Evolutionary conservation across 176 grass and related monocot species (phyloP).

Genomic region (Phyllostachys edulis): DNA sequence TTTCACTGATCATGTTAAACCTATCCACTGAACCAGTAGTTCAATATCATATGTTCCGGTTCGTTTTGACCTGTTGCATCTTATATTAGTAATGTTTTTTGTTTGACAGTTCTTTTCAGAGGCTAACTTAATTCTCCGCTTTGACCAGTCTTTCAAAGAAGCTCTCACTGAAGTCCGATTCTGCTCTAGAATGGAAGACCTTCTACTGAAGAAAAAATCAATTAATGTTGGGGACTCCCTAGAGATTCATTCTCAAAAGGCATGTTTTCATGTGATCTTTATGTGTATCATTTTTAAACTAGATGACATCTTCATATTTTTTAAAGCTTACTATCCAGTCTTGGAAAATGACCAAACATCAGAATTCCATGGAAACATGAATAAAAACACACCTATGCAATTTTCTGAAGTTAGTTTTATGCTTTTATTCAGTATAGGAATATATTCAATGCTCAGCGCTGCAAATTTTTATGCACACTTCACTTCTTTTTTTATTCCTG

Average conservation of each 20-base stretch:
- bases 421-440: background rate
- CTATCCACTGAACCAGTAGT: background rate
- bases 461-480: background rate
- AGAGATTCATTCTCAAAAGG: slow-evolving; percentile 93
- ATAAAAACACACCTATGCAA: background rate
- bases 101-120: slow-evolving; percentile 20
- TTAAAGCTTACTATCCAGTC: slow-evolving; percentile 1
- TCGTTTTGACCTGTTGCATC: slow-evolving; percentile 32
- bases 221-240: slow-evolving; percentile 68
- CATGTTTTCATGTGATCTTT: slow-evolving; percentile 41
- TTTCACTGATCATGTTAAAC: too few species aligned
- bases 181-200: slow-evolving; percentile 78
- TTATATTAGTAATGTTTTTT: slow-evolving; percentile 12
- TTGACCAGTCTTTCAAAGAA: slow-evolving; percentile 65
- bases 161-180: slow-evolving; percentile 74
- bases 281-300: slow-evolving; percentile 28
- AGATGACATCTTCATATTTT: slow-evolving; percentile 22
- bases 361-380: slow-evolving; percentile 8
- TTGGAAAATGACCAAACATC: slow-evolving; percentile 3
- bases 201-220: slow-evolving; percentile 88
- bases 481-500: background rate
- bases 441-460: background rate
- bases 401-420: background rate
- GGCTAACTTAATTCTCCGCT: slow-evolving; percentile 16
- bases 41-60: background rate